These are phyloP conservation scores for Candida endomychidarum DNA, from an alignment of 805 yeast species.

Conservation along the genomic window DNA sequence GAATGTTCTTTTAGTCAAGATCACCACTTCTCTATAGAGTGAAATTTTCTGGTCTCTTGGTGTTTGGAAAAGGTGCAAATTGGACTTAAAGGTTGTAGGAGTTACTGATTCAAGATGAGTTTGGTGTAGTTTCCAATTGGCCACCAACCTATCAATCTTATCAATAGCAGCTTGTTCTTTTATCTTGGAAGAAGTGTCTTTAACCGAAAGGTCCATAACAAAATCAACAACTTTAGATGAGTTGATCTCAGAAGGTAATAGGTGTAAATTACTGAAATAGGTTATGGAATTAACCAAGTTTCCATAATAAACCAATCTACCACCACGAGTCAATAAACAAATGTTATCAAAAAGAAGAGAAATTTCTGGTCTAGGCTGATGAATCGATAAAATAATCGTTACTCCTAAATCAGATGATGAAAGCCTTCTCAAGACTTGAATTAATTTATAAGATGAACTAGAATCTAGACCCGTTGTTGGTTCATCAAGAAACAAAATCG, in stretches of 20 bases:
- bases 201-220: constrained; percentile 37
- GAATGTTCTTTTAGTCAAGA: constrained; percentile 37
- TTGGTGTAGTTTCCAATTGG: constrained; percentile 23
- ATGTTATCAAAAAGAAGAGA: constrained; percentile 65
- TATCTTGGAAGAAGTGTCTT: constrained; percentile 29
- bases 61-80: constrained; percentile 13
- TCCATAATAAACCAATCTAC: constrained; percentile 49
- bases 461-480: constrained; percentile 90
- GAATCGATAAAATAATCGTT: constrained; percentile 73
- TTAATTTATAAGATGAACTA: constrained; percentile 64
- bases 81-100: constrained; percentile 7
- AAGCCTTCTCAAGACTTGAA: constrained; percentile 55
- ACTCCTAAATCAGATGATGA: constrained; percentile 54
- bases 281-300: constrained; percentile 42
- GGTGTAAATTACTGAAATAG: constrained; percentile 43
- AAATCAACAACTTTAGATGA: constrained; percentile 26
- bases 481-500: constrained; percentile 76
- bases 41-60: constrained; percentile 21
- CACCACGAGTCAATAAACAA: constrained; percentile 62
- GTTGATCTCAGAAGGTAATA: constrained; percentile 11
- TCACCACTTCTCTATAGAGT: constrained; percentile 26
- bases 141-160: constrained; percentile 27
- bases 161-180: constrained; percentile 23
- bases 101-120: neutral
- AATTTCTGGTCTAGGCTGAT: constrained; percentile 83